Evolutionary conservation across 139 green algal species (phyloP), one percentile per base, ranked within the genome.

Genomic region (Pseudopediastrum boryanum): DNA sequence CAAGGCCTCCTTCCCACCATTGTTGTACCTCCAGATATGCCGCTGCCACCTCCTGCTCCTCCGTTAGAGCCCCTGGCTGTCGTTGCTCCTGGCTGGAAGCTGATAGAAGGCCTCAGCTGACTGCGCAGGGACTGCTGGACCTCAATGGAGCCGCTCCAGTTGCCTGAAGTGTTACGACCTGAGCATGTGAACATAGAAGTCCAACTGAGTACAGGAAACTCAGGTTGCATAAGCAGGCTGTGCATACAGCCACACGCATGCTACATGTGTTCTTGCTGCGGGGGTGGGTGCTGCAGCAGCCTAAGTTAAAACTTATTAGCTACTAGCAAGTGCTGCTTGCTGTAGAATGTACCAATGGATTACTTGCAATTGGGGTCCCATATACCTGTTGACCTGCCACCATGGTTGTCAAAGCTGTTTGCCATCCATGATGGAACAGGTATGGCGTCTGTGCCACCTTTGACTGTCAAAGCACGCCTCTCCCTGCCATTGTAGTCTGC

Each of bases 351-450:
- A n/a, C n/a, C n/a, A n/a, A n/a, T n/a, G n/a, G n/a, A n/a, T n/a
- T n/a, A n/a, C n/a, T n/a, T n/a, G n/a, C n/a, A n/a, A n/a, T n/a
- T n/a, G n/a, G n/a, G n/a, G n/a, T n/a, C n/a, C n/a, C n/a, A n/a
- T n/a, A n/a, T n/a, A n/a, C n/a, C n/a, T n/a, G n/a, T n/a, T n/a
- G n/a, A n/a, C n/a, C n/a, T n/a, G n/a, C n/a, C n/a, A n/a, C n/a
- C n/a, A n/a, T 38, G 54, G 54, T 64, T 64, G 54, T 82, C 62
- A 64, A 80, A 77, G 73, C 64, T 76, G 19, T 12, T 27, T 39
- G 71, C 51, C 62, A 85, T 54, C 76, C 79, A 88, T 0, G 58
- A 75, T 0, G 83, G 83, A 4, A 84, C 23, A 4, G 85, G 85
- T 23, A 90, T 74, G 33, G 70, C 67, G 58, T 81, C 79, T 9